These are phyloP conservation scores for Starmerella floricola DNA, from an alignment of 805 yeast genomes.

Conservation along the genomic window DNA sequence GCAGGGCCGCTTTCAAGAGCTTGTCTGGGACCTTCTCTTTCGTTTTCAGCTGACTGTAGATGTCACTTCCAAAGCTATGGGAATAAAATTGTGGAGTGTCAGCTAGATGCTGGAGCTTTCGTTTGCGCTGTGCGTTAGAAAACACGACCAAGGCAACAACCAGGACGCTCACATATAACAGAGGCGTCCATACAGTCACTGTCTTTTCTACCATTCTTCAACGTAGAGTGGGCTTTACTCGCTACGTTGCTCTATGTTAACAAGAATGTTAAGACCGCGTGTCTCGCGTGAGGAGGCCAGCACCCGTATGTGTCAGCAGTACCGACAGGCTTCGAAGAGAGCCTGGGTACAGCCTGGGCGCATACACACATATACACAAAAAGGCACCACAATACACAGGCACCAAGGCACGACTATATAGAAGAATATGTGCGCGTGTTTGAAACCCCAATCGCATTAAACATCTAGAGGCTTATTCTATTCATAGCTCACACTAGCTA, in stretches of 20 bases:
- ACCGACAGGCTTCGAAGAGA: background rate
- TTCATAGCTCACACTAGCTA: too few species aligned
- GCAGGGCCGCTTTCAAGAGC: constrained; percentile 54
- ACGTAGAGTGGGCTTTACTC: too few species aligned
- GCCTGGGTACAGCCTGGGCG: background rate
- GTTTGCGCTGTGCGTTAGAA: constrained; percentile 53
- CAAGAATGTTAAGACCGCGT: too few species aligned
- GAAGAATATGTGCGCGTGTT: too few species aligned
- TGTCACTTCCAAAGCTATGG: constrained; percentile 47
- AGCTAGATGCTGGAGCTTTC: constrained; percentile 41
- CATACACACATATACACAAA: too few species aligned
- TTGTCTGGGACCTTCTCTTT: constrained; percentile 59
- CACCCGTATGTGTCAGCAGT: background rate
- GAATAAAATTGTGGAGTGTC: constrained; percentile 62
- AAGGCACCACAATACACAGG: too few species aligned
- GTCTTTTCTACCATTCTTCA: constrained; percentile 16
- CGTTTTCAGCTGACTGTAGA: constrained; percentile 48
- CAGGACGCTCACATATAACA: constrained; percentile 60
- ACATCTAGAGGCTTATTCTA: too few species aligned
- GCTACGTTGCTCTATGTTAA: too few species aligned
- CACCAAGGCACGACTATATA: too few species aligned
- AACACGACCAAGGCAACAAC: constrained; percentile 56
- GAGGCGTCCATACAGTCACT: constrained; percentile 20
- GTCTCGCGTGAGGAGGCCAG: background rate
- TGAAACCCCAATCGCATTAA: too few species aligned